phyloP scores from a whole-genome alignment of 805 yeast genomes.

The Yamadazyma sp. region DNA sequence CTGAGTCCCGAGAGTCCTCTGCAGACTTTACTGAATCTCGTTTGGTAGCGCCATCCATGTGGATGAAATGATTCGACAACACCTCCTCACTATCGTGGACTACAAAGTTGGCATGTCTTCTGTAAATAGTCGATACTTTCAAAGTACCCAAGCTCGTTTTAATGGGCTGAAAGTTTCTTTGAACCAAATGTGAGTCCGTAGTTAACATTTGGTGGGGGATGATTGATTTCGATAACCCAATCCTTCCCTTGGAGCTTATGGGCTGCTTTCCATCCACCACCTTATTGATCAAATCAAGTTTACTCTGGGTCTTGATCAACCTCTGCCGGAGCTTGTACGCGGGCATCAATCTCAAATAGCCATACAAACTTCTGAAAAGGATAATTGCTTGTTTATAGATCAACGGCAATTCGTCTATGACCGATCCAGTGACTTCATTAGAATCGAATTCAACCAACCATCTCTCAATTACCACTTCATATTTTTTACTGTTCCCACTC shows the following conservation, averaged over 20 bases:
- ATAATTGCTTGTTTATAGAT: conserved; percentile 75
- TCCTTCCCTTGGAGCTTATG: conserved; percentile 76
- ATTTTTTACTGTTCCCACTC: conserved; percentile 53
- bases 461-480: conserved; percentile 89
- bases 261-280: conserved; percentile 76
- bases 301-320: conserved; percentile 12
- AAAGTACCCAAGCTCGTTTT: conserved; percentile 74
- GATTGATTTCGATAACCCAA: conserved; percentile 75
- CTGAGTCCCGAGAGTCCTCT: no score
- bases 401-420: conserved; percentile 56
- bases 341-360: conserved; percentile 69
- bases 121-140: conserved; percentile 73
- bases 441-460: conserved; percentile 86
- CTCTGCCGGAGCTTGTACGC: conserved; percentile 55
- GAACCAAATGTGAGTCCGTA: conserved; percentile 52
- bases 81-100: conserved; percentile 67
- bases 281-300: conserved; percentile 49
- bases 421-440: conserved; percentile 33
- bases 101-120: conserved; percentile 67
- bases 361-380: conserved; percentile 70
- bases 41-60: conserved; percentile 2
- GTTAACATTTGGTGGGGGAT: conserved; percentile 42
- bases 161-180: conserved; percentile 66
- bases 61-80: conserved; percentile 52
- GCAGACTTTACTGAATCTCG: background rate